A percentile compares a stretch with the other conserved stretches of the same genome.
Conservation (phyloP, 768 basidiomycete species). For the Clathrus columnatus region DNA sequence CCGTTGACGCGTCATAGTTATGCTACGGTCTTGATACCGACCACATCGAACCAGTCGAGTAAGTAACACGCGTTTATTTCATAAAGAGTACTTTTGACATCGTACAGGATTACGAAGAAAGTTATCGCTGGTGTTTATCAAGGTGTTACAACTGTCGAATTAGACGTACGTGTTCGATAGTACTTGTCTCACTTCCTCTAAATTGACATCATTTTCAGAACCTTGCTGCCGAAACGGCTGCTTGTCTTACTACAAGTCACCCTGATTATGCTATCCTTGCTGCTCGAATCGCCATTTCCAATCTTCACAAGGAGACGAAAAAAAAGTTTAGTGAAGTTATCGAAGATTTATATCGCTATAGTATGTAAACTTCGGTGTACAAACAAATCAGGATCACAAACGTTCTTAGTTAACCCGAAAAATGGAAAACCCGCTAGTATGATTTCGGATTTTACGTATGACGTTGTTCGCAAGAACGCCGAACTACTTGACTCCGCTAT, state of each 20-base stretch:
- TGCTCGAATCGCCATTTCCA: slow-evolving; percentile 97
- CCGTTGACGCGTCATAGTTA: slow-evolving; percentile 29
- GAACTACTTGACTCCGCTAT: slow-evolving; percentile 84
- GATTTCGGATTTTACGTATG: slow-evolving; percentile 85
- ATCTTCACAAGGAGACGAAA: slow-evolving; percentile 98
- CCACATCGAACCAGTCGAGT: slow-evolving; percentile 92
- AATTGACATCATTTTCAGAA: slow-evolving; percentile 43
- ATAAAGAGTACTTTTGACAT: background rate
- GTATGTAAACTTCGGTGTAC: no score
- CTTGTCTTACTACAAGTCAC: slow-evolving; percentile 93
- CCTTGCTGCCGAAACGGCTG: slow-evolving; percentile 94
- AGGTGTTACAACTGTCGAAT: slow-evolving; percentile 94
- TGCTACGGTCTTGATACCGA: slow-evolving; percentile 93
- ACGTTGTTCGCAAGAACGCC: slow-evolving; percentile 72
- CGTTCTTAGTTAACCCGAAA: slow-evolving; percentile 90
- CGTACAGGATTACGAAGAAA: slow-evolving; percentile 72
- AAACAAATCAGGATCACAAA: no score
- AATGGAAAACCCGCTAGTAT: slow-evolving; percentile 79
- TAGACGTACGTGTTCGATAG: slow-evolving; percentile 58
- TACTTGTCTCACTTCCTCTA: background rate
- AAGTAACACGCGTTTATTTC: slow-evolving; percentile 20
- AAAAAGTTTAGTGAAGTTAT: slow-evolving; percentile 93
- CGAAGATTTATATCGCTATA: slow-evolving; percentile 81
- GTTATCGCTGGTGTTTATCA: slow-evolving; percentile 90
- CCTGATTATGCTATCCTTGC: slow-evolving; percentile 98